Evolutionary conservation across 1,284 basidiomycete species (phyloP).

Genomic region (Gastroboletus turbinatus): DNA sequence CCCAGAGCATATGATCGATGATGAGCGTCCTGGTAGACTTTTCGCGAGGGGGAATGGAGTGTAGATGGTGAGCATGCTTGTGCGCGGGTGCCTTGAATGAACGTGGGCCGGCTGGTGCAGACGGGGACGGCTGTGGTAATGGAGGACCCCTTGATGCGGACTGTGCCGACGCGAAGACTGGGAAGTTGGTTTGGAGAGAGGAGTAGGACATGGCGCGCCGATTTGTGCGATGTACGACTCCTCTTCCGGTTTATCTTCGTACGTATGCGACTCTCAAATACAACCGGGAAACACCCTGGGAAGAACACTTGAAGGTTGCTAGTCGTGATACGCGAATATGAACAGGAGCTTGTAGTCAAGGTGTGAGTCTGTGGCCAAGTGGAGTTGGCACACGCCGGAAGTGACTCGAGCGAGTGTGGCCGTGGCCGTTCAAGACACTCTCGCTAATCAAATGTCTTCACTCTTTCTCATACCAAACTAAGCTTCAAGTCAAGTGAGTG

Average conservation of each 20-base stretch:
- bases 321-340: constrained; percentile 5
- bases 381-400: background rate
- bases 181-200: constrained; percentile 22
- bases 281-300: background rate
- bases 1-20: constrained; percentile 81
- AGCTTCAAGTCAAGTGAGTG: too few relatives aligned
- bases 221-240: constrained; percentile 1
- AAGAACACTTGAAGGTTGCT: background rate
- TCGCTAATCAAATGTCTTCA: background rate
- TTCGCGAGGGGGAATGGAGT: constrained; percentile 73
- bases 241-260: constrained; percentile 32
- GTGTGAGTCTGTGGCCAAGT: background rate
- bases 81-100: constrained; percentile 38
- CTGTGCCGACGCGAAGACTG: constrained; percentile 18
- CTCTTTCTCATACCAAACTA: background rate
- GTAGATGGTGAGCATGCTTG: constrained; percentile 44
- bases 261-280: background rate
- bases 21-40: constrained; percentile 80
- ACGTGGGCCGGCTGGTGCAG: constrained; percentile 10
- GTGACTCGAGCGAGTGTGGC: too few relatives aligned
- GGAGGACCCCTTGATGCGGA: constrained; percentile 3
- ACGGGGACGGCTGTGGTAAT: constrained; percentile 9
- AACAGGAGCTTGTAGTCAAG: background rate
- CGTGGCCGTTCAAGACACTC: too few relatives aligned
- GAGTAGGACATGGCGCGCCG: constrained; percentile 31